Base-by-base conservation (phyloP, 305 asterid genomes). In the Coffea humblotiana region DNA sequence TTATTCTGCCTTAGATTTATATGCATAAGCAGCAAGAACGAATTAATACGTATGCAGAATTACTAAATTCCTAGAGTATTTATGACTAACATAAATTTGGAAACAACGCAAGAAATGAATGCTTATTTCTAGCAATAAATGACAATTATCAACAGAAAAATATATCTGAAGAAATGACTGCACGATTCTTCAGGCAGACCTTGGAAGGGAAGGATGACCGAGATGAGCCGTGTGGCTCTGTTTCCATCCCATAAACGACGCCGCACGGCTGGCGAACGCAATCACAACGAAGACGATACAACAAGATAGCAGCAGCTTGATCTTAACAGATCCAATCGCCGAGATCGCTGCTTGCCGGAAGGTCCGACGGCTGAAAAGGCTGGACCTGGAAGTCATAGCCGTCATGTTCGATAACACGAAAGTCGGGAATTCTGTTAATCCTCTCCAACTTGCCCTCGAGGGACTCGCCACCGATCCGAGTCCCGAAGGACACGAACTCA, bases 301-400 rank as follows among this genome's bases (percentile, higher is more conserved):
- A 76, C 90, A 91, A 58, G 78, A 68, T 32, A 93, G 84, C 88
- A 90, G 27, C 12, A 91, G 84, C 90, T 88, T 91, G 49, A 90
- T 83, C 89, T 84, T 88, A 79, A 88, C 87, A 78, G 96, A 90
- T 90, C 92, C 91, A 83, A 77, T 84, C 71, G 92, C 89, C 79
- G 80, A 83, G 70, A 87, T 77, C 83, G 92, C 89, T n/a, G 88
- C 96, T 80, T 90, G 94, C 86, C 96, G 85, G 45, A 87, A 81
- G 61, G 88, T 86, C 85, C 97, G 87, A 21, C 97, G 94, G 88
- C 90, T 91, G 88, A 86, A 87, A 23, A 90, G 92, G 80, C 93
- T 76, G 79, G 90, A 77, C 85, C 93, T 87, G 87, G 81, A 89
- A 70, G 21, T 35, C 74, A 69, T 40, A 15, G 66, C 25, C 52